Evolutionary conservation across 257 asterid species (phyloP).

Genomic region (Przewalskia tangutica): DNA sequence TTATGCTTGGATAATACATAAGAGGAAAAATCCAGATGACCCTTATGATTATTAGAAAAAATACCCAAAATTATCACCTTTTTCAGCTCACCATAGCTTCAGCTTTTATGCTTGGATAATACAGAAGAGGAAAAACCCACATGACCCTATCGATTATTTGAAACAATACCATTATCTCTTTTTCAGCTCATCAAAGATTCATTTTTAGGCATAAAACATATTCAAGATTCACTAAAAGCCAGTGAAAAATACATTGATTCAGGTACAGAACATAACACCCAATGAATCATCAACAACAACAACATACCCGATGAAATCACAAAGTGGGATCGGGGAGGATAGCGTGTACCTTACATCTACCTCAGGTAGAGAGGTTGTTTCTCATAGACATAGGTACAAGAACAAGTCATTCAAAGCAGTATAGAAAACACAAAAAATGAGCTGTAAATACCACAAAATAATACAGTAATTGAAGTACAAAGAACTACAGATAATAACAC

Average conservation of each 20-base stretch:
- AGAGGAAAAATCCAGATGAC: slow-evolving; percentile 44
- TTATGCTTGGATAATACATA: slow-evolving; percentile 22
- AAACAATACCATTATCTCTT: neutral
- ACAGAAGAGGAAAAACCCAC: slow-evolving; percentile 56
- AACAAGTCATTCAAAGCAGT: too few species aligned
- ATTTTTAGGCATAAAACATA: slow-evolving; percentile 7
- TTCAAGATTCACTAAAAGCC: neutral
- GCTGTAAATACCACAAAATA: too few species aligned
- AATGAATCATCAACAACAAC: neutral
- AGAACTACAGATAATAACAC: too few species aligned
- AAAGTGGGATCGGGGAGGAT: too few species aligned
- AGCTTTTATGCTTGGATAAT: slow-evolving; percentile 32
- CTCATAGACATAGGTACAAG: too few species aligned
- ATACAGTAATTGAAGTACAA: too few species aligned
- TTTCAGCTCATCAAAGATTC: slow-evolving; percentile 13
- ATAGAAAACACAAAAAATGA: too few species aligned
- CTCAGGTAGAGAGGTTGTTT: too few species aligned
- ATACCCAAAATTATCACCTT: neutral
- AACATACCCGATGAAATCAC: too few species aligned
- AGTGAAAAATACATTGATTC: neutral
- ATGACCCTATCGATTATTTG: slow-evolving; percentile 27
- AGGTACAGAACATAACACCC: neutral
- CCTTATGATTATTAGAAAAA: slow-evolving; percentile 16
- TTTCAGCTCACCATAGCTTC: slow-evolving; percentile 13
- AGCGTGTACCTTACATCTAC: too few species aligned